A percentile compares a stretch with the other conserved stretches of the same genome.
Evolutionary conservation across 768 basidiomycete genomes (phyloP).

Genomic region (Coprinopsis cinerea): DNA sequence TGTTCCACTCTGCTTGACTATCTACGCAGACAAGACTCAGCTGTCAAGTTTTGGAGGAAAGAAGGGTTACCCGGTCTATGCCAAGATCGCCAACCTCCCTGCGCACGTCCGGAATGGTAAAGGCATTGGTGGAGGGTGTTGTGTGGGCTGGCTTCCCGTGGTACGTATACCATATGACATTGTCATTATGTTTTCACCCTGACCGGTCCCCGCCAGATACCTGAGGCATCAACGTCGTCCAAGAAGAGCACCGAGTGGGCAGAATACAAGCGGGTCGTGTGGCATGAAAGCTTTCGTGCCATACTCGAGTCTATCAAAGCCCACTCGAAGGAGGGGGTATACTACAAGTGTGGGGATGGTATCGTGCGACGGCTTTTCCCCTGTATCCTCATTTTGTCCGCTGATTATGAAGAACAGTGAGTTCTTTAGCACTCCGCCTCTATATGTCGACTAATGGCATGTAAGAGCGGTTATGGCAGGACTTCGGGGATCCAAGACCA

Average conservation of each 20-base stretch:
- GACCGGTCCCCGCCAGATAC: not conserved
- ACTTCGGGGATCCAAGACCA: conserved; percentile 19
- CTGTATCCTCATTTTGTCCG: conserved; percentile 30
- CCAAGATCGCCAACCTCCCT: conserved; percentile 24
- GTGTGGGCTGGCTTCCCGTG: conserved; percentile 32
- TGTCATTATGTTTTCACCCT: not conserved
- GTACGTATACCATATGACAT: conserved; percentile 13
- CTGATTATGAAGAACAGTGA: conserved; percentile 44
- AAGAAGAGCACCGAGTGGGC: conserved; percentile 16
- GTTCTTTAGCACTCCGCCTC: conserved; percentile 6
- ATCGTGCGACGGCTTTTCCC: conserved; percentile 26
- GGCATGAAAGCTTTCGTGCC: conserved; percentile 30
- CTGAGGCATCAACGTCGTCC: not conserved
- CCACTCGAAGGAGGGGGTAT: conserved; percentile 10
- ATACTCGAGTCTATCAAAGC: conserved; percentile 23
- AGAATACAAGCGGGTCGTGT: conserved; percentile 29
- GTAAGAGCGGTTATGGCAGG: conserved; percentile 28
- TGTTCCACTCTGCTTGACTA: conserved; percentile 23
- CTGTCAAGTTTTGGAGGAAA: conserved; percentile 29
- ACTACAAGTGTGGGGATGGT: conserved; percentile 13
- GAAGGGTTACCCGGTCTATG: conserved; percentile 33
- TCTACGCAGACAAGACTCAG: conserved; percentile 36
- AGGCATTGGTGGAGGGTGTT: not conserved
- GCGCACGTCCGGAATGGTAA: conserved; percentile 8
- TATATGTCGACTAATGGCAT: not conserved